A percentile compares a stretch with the other conserved stretches of the same genome.
These are phyloP conservation scores for Talaromyces nanjingensis DNA, from an alignment of 495 filamentous ascomycete genomes.

Conservation along the genomic window DNA sequence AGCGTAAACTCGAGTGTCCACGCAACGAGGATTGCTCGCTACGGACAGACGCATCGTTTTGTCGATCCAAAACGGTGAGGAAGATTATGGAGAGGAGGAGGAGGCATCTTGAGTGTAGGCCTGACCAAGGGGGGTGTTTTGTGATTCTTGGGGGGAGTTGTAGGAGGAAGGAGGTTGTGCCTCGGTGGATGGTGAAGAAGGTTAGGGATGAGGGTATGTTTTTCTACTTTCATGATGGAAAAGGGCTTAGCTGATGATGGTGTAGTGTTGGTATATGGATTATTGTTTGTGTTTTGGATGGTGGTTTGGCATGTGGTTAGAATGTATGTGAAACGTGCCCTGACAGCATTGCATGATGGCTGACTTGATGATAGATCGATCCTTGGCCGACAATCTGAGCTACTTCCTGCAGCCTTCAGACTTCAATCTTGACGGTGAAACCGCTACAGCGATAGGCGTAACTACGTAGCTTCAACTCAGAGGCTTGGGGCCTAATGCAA, in stretches of 20 bases:
- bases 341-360: neutral
- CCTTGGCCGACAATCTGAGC: neutral
- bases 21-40: conserved; percentile 41
- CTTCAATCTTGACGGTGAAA: neutral
- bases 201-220: conserved; percentile 1
- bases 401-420: neutral
- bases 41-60: conserved; percentile 37
- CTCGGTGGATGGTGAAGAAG: conserved; percentile 22
- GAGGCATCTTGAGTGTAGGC: conserved; percentile 33
- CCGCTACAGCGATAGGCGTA: too few relatives aligned
- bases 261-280: neutral
- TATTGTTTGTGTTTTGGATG: conserved; percentile 2
- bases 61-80: conserved; percentile 28
- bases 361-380: neutral
- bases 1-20: conserved; percentile 37
- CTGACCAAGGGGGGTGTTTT: conserved; percentile 23
- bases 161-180: conserved; percentile 23
- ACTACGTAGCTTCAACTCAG: too few relatives aligned
- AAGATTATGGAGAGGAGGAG: conserved; percentile 37
- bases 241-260: neutral
- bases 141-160: conserved; percentile 32
- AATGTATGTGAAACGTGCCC: neutral
- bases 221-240: neutral
- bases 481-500: too few relatives aligned
- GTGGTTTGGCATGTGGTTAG: neutral